Evolutionary conservation across 129 eudicot species (phyloP), one percentile per base, ranked within the genome.

Genomic region (Solidago caesia): DNA sequence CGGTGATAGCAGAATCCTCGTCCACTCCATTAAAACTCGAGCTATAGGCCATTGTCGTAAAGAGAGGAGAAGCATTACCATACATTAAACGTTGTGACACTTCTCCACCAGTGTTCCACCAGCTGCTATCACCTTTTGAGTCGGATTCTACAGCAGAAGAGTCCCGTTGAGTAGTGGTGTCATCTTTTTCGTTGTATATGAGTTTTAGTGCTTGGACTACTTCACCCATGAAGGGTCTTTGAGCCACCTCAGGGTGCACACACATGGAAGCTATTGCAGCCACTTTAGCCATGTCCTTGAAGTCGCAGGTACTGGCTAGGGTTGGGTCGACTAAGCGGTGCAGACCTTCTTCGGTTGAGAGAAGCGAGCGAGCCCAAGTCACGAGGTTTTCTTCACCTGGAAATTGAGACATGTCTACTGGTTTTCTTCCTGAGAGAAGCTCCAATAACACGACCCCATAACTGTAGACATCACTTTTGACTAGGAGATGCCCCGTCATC

Each of bases 161-260:
- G 52, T 84, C 89, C 67, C 82, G 85, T 72, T 75, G 95, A 59
- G 89, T 88, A 13, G 75, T 75, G 33, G 73, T 72, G 59, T 91
- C 97, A 14, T 92, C 96, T 21, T 80, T 71, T 52, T 88, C 97
- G 8, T 82, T 85, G 77, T 79, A 89, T 56, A 92, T 85, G 64
- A 92, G 91, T 75, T 92, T 89, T 10, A 89, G 79, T 1, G 97
- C 97, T 77, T 92, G 97, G 61, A 92, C 96, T 1, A 92, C 97
- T 81, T 92, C 97, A 5, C 97, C 96, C 97, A 92, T 92, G 68
- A 89, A 92, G 12, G 97, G 97, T 56, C 97, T 77, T 46, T 89
- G 96, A 48, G 96, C 76, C 74, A 92, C 94, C 82, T 92, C 96
- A 0, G 89, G 84, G 80, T 92, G 96, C 39, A 92, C 96, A 60